Percentiles rank a stretch among this genome's conserved stretches.
Conservation (phyloP, 1,284 basidiomycete species). For the Trichosporon sp. region DNA sequence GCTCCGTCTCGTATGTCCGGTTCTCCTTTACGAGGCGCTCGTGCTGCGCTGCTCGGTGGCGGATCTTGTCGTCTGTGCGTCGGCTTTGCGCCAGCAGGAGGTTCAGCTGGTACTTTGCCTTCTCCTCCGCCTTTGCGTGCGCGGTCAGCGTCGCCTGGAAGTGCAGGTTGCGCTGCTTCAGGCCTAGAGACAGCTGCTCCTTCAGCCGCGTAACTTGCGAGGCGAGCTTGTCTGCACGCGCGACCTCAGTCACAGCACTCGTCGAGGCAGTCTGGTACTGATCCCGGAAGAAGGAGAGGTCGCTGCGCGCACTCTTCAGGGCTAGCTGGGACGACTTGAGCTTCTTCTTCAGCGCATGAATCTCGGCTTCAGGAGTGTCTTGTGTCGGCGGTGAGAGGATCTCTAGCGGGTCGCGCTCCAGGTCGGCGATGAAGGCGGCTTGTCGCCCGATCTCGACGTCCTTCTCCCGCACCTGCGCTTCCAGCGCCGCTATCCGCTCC, state of each 20-base stretch:
- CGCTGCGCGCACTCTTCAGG: conserved; percentile 22
- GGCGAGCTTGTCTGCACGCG: conserved; percentile 30
- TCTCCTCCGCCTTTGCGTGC: conserved; percentile 24
- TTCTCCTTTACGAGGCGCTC: conserved; percentile 31
- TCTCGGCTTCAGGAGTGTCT: conserved; percentile 11
- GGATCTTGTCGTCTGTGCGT: conserved; percentile 46
- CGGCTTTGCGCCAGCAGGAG: conserved; percentile 48
- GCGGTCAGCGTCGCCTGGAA: conserved; percentile 29
- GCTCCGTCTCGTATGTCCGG: conserved; percentile 31
- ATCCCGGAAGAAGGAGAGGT: conserved; percentile 37
- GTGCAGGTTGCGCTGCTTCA: conserved; percentile 47
- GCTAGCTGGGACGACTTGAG: conserved; percentile 22
- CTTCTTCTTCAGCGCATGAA: conserved; percentile 24
- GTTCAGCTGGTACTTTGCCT: conserved; percentile 32
- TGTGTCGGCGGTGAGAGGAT: neutral
- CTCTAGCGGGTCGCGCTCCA: conserved; percentile 18
- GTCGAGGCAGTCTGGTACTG: conserved; percentile 42
- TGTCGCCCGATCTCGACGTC: conserved; percentile 19
- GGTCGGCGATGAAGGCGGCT: neutral
- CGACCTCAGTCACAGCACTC: conserved; percentile 40
- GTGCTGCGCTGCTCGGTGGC: conserved; percentile 40
- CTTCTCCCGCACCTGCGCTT: conserved; percentile 6
- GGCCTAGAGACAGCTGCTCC: conserved; percentile 42
- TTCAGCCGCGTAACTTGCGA: conserved; percentile 35
- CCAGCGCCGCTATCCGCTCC: neutral